Evolutionary conservation across 768 basidiomycete species (phyloP).

Genomic region (Leccinum ochraceum): DNA sequence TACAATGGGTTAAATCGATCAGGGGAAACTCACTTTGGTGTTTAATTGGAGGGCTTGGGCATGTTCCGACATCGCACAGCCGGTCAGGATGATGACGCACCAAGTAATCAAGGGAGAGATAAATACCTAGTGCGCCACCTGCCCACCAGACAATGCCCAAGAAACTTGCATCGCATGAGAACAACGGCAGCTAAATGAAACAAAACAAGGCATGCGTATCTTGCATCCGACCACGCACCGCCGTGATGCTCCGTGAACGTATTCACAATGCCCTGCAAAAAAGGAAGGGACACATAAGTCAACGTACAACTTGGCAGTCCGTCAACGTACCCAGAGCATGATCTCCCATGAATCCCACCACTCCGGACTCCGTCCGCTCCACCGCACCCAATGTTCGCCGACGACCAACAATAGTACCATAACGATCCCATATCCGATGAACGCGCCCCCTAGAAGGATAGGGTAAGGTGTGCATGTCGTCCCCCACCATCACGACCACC

Average conservation of each 20-base stretch:
- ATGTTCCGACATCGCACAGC: slow-evolving; percentile 93
- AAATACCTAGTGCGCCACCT: slow-evolving; percentile 89
- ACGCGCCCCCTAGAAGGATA: slow-evolving; percentile 61
- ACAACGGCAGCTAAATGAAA: neutral
- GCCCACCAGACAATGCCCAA: slow-evolving; percentile 72
- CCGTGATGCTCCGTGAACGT: slow-evolving; percentile 93
- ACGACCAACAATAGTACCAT: slow-evolving; percentile 77
- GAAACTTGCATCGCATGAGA: slow-evolving; percentile 42
- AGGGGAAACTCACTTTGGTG: slow-evolving; percentile 54
- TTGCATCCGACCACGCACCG: slow-evolving; percentile 83
- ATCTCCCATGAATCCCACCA: slow-evolving; percentile 82
- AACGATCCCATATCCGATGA: slow-evolving; percentile 83
- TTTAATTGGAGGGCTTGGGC: slow-evolving; percentile 83
- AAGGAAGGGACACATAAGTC: neutral
- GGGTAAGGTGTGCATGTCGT: slow-evolving; percentile 7
- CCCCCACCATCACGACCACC: slow-evolving; percentile 8
- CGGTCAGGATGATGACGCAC: slow-evolving; percentile 71
- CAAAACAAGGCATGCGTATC: slow-evolving; percentile 64
- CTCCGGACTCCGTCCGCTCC: slow-evolving; percentile 72
- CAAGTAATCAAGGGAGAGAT: slow-evolving; percentile 76
- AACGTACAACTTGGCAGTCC: neutral
- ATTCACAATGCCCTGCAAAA: slow-evolving; percentile 55
- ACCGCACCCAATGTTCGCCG: slow-evolving; percentile 76
- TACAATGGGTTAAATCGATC: neutral
- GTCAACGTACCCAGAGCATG: slow-evolving; percentile 49